Evolutionary conservation across 345 rosid genomes (phyloP).

Genomic region (Acer negundo): DNA sequence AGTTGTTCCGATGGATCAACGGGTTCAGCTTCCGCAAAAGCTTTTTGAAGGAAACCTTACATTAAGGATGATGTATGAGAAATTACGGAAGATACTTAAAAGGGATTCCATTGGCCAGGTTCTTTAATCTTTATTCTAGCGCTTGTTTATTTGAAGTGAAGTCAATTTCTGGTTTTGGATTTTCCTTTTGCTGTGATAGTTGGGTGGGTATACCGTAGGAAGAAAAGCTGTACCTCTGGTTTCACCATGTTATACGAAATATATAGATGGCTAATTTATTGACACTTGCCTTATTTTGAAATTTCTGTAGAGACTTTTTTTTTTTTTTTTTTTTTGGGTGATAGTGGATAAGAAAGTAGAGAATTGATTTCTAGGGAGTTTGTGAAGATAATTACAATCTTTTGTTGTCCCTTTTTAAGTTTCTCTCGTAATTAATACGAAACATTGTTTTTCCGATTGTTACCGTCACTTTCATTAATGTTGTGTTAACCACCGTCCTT

Average conservation of each 20-base stretch:
- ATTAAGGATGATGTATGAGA: constrained; percentile 87
- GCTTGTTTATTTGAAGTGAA: background rate
- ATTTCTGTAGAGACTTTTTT: background rate
- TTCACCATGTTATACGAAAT: background rate
- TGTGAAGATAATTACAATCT: background rate
- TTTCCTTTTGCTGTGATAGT: background rate
- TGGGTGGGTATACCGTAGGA: background rate
- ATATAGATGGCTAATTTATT: background rate
- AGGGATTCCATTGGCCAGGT: constrained; percentile 96
- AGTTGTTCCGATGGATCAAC: constrained; percentile 97
- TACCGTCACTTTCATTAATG: background rate
- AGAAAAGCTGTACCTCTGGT: background rate
- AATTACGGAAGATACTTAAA: constrained; percentile 78
- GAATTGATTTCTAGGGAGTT: background rate
- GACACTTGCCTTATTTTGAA: background rate
- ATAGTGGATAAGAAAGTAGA: background rate
- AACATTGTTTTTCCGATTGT: background rate
- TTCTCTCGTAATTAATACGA: background rate
- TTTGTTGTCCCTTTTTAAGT: background rate
- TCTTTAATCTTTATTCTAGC: constrained; percentile 5
- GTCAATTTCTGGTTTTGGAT: background rate
- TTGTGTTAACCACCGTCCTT: background rate
- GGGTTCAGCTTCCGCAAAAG: constrained; percentile 89
- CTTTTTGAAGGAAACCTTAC: constrained; percentile 90
- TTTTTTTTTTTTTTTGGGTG: too few species aligned